Evolutionary conservation across 345 rosid species (phyloP).

Genomic region (Hirschfeldia incana): DNA sequence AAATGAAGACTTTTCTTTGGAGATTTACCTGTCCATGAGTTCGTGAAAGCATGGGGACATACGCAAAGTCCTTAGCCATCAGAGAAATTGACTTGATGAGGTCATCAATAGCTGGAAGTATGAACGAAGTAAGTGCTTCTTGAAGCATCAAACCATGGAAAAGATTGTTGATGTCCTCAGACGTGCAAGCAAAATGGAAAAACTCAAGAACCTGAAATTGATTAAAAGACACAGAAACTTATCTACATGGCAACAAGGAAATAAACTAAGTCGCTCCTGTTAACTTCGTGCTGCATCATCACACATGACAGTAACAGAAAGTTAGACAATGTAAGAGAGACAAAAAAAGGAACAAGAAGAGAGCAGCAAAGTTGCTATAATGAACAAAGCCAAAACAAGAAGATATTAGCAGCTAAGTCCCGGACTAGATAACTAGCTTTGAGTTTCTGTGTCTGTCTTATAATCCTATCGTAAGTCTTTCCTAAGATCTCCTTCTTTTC

Average conservation of each 20-base stretch:
- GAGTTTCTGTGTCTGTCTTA: too few relatives aligned
- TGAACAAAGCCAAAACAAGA: neutral
- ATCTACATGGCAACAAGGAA: too few relatives aligned
- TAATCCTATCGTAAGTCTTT: too few relatives aligned
- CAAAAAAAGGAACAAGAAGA: neutral
- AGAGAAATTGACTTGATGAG: constrained; percentile 57
- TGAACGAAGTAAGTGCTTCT: constrained; percentile 58
- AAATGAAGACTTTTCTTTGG: too few relatives aligned
- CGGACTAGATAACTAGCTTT: too few relatives aligned
- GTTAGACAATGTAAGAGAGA: too few relatives aligned
- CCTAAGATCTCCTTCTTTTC: too few relatives aligned
- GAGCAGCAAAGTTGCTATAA: neutral
- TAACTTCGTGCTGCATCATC: too few relatives aligned
- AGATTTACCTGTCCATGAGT: too few relatives aligned
- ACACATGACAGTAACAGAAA: too few relatives aligned
- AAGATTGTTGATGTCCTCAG: constrained; percentile 95
- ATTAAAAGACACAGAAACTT: neutral
- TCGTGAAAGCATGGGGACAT: constrained; percentile 34
- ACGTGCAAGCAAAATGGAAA: constrained; percentile 95
- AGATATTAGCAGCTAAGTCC: too few relatives aligned
- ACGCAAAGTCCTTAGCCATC: constrained; percentile 67
- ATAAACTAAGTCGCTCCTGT: constrained; percentile 56
- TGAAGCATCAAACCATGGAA: constrained; percentile 34
- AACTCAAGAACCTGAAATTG: constrained; percentile 77
- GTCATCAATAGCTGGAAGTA: constrained; percentile 74